A percentile compares a stretch with the other conserved stretches of the same genome.
Evolutionary conservation across 495 filamentous ascomycete species (phyloP).

Genomic region (Aspergillus ellipticus): DNA sequence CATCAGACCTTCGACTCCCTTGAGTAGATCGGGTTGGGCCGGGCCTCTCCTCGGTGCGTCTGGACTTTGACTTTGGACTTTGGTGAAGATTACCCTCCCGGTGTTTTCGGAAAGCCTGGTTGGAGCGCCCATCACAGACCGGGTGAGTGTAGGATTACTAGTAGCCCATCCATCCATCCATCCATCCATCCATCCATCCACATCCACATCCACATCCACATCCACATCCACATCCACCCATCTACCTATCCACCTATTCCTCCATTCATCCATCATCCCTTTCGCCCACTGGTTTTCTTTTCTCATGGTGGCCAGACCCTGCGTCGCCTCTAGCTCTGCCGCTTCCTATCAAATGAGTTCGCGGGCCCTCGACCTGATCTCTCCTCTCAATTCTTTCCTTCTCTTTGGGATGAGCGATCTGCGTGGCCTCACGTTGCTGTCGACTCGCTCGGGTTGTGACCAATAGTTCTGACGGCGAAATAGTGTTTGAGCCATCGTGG

Average conservation of each 20-base stretch:
- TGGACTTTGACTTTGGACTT: slow-evolving; percentile 8
- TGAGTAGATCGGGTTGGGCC: slow-evolving; percentile 16
- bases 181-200: background rate
- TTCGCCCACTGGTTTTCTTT: slow-evolving; percentile 3
- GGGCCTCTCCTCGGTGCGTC: slow-evolving; percentile 8
- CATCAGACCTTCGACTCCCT: slow-evolving; percentile 10
- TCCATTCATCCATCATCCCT: background rate
- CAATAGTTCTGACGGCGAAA: slow-evolving; percentile 8
- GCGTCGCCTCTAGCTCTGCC: slow-evolving; percentile 2
- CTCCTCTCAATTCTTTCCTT: background rate
- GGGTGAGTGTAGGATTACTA: background rate
- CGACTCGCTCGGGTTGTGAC: background rate
- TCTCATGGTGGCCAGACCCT: background rate
- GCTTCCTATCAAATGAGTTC: slow-evolving; percentile 2
- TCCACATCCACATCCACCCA: background rate
- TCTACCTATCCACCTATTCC: background rate
- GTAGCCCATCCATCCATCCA: background rate
- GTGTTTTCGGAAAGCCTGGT: slow-evolving; percentile 9
- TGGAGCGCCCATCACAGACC: background rate
- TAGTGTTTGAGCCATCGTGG: slow-evolving; percentile 6
- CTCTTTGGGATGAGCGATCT: slow-evolving; percentile 3
- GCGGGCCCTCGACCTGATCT: background rate
- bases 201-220: background rate
- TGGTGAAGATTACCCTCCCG: slow-evolving; percentile 13
- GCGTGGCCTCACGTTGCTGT: background rate